Base-by-base conservation (phyloP, 441 rosid species). In the Euphorbia celastroides region DNA sequence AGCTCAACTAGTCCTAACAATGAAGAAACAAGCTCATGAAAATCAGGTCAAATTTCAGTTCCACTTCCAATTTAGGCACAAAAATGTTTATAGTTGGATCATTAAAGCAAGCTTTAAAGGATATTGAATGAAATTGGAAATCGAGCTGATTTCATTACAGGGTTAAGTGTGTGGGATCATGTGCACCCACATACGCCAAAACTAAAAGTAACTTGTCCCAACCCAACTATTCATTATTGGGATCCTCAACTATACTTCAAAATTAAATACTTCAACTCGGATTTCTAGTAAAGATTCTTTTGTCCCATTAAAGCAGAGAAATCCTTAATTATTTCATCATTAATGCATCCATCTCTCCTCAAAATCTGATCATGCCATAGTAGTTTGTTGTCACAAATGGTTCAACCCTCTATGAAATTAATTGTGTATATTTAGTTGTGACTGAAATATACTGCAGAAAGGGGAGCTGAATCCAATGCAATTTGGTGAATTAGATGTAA, bases 1-100 rank as follows among this genome's bases (percentile, higher is more conserved):
- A 51, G 72, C 78, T 77, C 88, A 87, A 74, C 80, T 92, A 42
- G 63, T 82, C 70, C 57, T 84, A 69, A 82, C 84, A 32, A 83
- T 81, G 80, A 88, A 84, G 59, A 83, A 80, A 58, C 90, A 82
- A 65, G 73, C 82, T 60, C 78, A 69, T 62, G 82, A 57, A 64
- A 70, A 75, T 65, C 81, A 84, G 90, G 93, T 83, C 71, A 72
- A 51, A 0, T 51, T 7, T 20, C 23, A 0, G 23, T 20, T 2
- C 12, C 8, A 17, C 20, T 50, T 4, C 10, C 26, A 44, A 44
- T 1, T 44, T 44, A 44, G n/a, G 2, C 44, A 34, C 38, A 34
- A 4, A 34, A n/a, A n/a, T n/a, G n/a, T n/a, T n/a, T n/a, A n/a
- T n/a, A n/a, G n/a, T n/a, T n/a, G n/a, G n/a, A n/a, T n/a, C n/a